Base-by-base conservation (phyloP, 2,329 filamentous ascomycete species). In the Huntiella moniliformis region DNA sequence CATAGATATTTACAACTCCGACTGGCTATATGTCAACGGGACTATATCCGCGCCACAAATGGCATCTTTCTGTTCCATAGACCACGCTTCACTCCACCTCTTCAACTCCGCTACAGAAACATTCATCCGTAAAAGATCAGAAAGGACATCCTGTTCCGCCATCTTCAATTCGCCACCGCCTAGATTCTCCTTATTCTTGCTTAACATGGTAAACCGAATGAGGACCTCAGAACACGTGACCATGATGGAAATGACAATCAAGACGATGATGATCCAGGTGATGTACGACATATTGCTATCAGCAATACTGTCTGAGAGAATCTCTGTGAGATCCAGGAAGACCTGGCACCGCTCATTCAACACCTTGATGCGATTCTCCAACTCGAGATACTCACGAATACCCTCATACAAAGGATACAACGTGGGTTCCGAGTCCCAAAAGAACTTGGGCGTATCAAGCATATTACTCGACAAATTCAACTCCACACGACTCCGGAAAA, bases 391-490 rank as follows among this genome's bases (percentile, higher is more conserved):
- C 60, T 96, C 91, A 55, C 91, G 83, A 43, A 96, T 85, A 50
- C 87, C 91, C 49, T 77, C 79, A 65, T 98, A 98, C 22, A 98
- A 77, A 0, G 91, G 91, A 59, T 95, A 85, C 0, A 98, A 71
- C 0, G 85, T 95, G 13, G 91, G 91, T 59, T 98, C 91, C 8
- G 83, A 83, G 60, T 96, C 87, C 91, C 91, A 98, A 70, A 96
- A 93, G 70, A 95, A 95, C 59, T 88, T 92, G 50, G 88, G 88
- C 1, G 92, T 85, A 60, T 95, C 87, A 48, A 95, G 79, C 60
- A 95, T 88, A 58, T 96, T 96, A 15, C 83, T 75, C 93, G 87
- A 96, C 16, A 98, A 73, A 61, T 98, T 98, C 44, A 98, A 92
- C 55, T 98, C 88, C 2, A 98, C 91, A 42, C 91, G 77, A 54